Conservation (phyloP, 2,329 filamentous ascomycete genomes). For the Claviceps humidiphila region DNA sequence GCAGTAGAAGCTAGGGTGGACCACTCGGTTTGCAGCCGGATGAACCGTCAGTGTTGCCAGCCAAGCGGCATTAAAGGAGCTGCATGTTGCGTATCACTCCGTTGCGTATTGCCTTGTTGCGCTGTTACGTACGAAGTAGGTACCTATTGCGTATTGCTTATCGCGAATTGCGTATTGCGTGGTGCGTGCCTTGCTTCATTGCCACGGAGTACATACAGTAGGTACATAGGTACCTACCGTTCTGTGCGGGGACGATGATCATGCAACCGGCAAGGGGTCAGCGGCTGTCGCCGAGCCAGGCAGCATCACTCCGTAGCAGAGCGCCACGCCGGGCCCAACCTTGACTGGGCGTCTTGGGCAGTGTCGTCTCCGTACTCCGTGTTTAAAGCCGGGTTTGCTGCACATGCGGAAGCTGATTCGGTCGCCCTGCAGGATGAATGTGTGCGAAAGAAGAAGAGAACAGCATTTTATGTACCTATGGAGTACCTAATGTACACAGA, state of each 20-base stretch:
- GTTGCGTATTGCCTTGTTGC: no score
- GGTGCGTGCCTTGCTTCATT: background rate
- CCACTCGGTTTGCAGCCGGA: constrained; percentile 25
- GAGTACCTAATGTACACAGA: no score
- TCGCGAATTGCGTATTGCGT: background rate
- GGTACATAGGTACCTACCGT: no score
- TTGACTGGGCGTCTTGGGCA: background rate
- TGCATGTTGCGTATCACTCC: no score
- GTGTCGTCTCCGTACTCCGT: background rate
- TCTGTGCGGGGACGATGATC: no score
- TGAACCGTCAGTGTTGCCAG: constrained; percentile 8
- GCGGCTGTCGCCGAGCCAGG: background rate
- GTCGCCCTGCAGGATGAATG: background rate
- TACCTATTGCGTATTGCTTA: background rate
- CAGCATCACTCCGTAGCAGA: background rate
- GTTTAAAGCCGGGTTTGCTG: background rate
- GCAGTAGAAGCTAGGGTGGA: constrained; percentile 14
- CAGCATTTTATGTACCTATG: no score
- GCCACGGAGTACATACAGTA: background rate
- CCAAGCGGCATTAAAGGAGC: background rate
- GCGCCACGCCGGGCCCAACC: background rate
- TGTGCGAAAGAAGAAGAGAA: background rate
- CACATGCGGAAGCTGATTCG: background rate
- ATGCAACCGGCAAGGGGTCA: background rate
- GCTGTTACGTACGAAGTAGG: no score